phyloP scores from a whole-genome alignment of 2,329 filamentous ascomycete genomes.

The Pyricularia grisea region DNA sequence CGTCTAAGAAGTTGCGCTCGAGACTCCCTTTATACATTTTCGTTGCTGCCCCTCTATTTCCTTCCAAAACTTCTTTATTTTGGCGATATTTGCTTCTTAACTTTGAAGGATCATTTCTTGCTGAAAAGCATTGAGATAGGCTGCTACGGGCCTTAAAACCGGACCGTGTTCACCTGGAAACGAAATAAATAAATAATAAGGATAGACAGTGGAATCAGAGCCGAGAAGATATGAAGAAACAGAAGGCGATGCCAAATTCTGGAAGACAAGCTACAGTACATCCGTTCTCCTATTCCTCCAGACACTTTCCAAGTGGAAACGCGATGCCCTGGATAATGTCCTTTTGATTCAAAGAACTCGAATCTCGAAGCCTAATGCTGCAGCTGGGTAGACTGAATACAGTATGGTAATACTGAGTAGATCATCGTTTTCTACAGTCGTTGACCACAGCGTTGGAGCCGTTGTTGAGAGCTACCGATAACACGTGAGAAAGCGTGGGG shows the following conservation, averaged over 20 bases:
- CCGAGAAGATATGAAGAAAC: background rate
- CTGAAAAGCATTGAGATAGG: background rate
- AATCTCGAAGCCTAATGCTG: background rate
- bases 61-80: background rate
- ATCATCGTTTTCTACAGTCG: background rate
- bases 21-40: background rate
- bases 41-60: background rate
- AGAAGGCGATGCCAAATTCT: background rate
- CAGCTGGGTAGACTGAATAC: background rate
- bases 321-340: background rate
- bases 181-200: background rate
- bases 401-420: background rate
- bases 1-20: background rate
- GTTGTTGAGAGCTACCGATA: background rate
- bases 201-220: too few relatives aligned
- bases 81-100: background rate
- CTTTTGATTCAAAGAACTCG: background rate
- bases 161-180: background rate
- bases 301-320: background rate
- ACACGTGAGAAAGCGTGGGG: background rate
- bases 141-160: background rate
- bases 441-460: background rate
- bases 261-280: background rate
- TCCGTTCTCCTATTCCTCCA: background rate
- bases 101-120: background rate